Evolutionary conservation across 106 monocot genomes (phyloP), one percentile per base, ranked within the genome.

Genomic region (Chionographis japonica): DNA sequence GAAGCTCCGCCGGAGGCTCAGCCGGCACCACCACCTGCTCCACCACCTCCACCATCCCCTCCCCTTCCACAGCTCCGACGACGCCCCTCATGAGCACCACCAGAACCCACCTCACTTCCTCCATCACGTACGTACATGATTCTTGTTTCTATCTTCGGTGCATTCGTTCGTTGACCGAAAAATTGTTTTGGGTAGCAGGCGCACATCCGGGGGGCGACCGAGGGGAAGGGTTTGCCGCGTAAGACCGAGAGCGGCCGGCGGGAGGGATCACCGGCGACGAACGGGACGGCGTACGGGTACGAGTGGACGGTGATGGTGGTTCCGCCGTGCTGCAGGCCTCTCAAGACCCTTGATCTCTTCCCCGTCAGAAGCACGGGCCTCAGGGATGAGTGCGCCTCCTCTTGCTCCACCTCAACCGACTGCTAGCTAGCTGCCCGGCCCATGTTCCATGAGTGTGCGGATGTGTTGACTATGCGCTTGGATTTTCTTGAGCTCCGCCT

Each of bases 311-410:
- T 8, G 67, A 40, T 39, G 79, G 43, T 56, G 58, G 56, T 36
- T 11, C 50, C 66, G 6, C 46, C 68, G 12, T 77, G 72, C 55
- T 80, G 76, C 73, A 58, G 65, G 73, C 80, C 77, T 18, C 70
- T 75, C 12, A 85, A 59, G 68, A 85, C 84, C 51, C 77, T 85
- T 12, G 84, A 85, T 39, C 77, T 85, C 37, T 85, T 85, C 69
- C 84, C 84, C 12, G 78, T 78, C 18, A 74, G 71, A 60, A 78
- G 69, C 65, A 73, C 71, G 17, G 79, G 76, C 40, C 69, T 73
- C 40, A 72, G 69, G 64, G 80, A 73, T 6, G 72, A 85, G 27
- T 64, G 68, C 72, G 4, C 76, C 11, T 60, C 72, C 37, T 73
- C 77, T 12, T 64, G 61, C 67, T 82, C 72, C 42, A 56, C 77